Evolutionary conservation across 1,284 basidiomycete species (phyloP), one percentile per base, ranked within the genome.

Genomic region (Trametes polyzona): DNA sequence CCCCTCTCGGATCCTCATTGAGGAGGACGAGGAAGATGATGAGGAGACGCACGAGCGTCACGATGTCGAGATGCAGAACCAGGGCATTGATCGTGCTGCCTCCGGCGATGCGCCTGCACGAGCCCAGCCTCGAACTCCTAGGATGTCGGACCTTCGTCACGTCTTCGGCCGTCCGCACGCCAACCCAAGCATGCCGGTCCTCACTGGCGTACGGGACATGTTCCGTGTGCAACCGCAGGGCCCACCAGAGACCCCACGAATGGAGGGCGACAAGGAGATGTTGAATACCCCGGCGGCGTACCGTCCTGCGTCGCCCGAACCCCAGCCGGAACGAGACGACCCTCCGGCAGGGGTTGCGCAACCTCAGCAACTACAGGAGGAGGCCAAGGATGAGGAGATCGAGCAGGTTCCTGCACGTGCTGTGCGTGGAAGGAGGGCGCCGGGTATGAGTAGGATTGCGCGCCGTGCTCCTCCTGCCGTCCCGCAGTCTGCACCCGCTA

Each of bases 201-300:
- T 75, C 30, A 58, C 61, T 10, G 74, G 74, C 19, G 59, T 77
- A 39, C 67, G 71, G n/a, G 64, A 71, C 29, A 66, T 77, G 57
- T 76, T 75, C 69, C 55, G 64, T 7, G 44, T 47, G 8, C 62
- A 58, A 40, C 52, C 35, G 7, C 47, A 48, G 26, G 47, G 39
- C 6, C 54, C 46, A 9, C 19, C 48, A n/a, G 57, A 67, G 40
- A 77, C 75, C 1, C 76, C 76, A 46, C 59, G 62, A 17, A 64
- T 78, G 68, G 70, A 73, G 21, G 75, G 75, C 16, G 58, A 76
- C 44, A 65, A 66, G n/a, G 71, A 74, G 55, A 73, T 76, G 69
- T 61, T 76, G 33, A 55, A 62, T 6, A 73, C 73, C 1, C 74
- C 76, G 11, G 66, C 51, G 1, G 70, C 53, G 7, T 66, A 67